Base-by-base conservation (phyloP, 441 rosid genomes). In the Isatis lusitanica region DNA sequence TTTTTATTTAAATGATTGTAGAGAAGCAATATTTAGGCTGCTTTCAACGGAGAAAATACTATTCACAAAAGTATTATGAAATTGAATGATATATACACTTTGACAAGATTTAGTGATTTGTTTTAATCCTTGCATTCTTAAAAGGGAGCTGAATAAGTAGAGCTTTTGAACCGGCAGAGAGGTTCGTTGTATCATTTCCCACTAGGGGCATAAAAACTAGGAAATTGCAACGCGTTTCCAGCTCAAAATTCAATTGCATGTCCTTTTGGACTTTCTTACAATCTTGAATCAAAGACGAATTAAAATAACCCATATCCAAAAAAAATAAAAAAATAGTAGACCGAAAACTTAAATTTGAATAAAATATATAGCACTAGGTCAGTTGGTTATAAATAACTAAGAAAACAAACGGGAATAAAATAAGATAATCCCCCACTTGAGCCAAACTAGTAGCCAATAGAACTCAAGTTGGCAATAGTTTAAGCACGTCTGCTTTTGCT, bases 201-300 rank as follows among this genome's bases (percentile, higher is more conserved):
- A 70, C 80, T 65, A 56, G 75, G 63, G 0, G 33, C 10, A 71
- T 0, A 57, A 70, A 65, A 30, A 71, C 30, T 33, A 65, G 24
- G 72, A 76, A 76, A 30, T 76, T 70, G 73, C 76, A 69, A 70
- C 68, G 72, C 72, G 67, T 71, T 76, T 65, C 80, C 76, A 76
- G 76, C 79, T 76, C 28, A 15, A 30, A 36, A 15, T 70, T 39
- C 39, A 39, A 47, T 76, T 76, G 68, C 72, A 76, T 70, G 63
- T 58, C 68, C 50, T 63, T 76, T 64, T 70, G 64, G 63, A 59
- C 61, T 71, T 50, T 44, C 31, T 64, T n/a, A 28, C 15, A 33
- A 7, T 0, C 21, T 68, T 51, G 58, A 75, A 75, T 75, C 31
- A 51, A n/a, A n/a, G 18, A 50, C 63, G 31, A 46, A 66, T 48